Evolutionary conservation across 2,329 filamentous ascomycete genomes (phyloP), one percentile per base, ranked within the genome.

Genomic region (Phyllosticta paracitricarpa): DNA sequence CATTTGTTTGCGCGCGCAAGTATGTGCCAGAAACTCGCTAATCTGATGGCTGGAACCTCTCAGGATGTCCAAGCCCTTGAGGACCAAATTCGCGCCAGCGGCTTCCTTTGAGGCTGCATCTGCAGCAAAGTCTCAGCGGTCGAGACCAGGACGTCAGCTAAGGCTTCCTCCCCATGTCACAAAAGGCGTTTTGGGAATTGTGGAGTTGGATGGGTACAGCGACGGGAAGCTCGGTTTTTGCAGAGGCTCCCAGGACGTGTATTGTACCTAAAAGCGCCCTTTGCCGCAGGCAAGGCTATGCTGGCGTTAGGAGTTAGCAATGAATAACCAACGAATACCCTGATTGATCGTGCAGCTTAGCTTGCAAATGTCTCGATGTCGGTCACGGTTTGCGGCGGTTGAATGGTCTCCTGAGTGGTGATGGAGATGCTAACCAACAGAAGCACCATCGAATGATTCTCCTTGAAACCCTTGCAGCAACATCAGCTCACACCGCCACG

Each of bases 241-340:
- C 40, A n/a, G 40, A 48, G 40, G 40, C 14, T 28, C 52, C 52
- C 52, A 54, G 52, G 40, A 35, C 26, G 54, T 61, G 59, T 61
- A 61, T 61, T 54, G 55, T 61, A 61, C 54, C 59, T 61, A 54
- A 54, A 22, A 61, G 57, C 59, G 59, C 59, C 59, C 59, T 61
- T 61, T 61, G 59, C 59, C 59, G 55, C 59, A 61, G 59, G 59
- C 59, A 61, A 61, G 56, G 59, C 57, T 58, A 33, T n/a, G 52
- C 59, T 58, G 59, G 59, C 59, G 56, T 33, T 54, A 54, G 59
- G 59, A 55, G 33, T 51, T 57, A 57, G 59, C 57, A 61, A 61
- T 61, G 59, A 61, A 61, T 30, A 8, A 30, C 48, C 51, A 48
- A 61, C 55, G 54, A 53, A 53, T 57, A 61, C 19, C 59, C 56